phyloP scores from a whole-genome alignment of 805 yeast genomes.

The Kodamaea neixiangensis region DNA sequence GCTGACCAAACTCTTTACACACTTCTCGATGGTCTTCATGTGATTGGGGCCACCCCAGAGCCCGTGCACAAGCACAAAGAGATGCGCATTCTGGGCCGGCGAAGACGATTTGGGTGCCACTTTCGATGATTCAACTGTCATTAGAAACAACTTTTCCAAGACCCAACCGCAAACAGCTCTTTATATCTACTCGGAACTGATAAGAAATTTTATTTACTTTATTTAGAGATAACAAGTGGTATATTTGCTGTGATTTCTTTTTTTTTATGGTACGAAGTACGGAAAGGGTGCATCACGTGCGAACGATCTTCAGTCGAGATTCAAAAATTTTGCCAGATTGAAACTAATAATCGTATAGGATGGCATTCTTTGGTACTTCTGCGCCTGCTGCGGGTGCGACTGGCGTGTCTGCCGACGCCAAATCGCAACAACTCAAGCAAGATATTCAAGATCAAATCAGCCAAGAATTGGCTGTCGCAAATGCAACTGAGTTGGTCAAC shows the following conservation, averaged over 20 bases:
- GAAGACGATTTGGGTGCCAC: background rate
- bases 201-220: background rate
- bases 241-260: background rate
- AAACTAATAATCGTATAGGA: constrained; percentile 2
- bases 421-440: constrained; percentile 52
- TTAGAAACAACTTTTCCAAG: background rate
- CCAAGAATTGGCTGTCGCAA: constrained; percentile 86
- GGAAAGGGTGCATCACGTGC: background rate
- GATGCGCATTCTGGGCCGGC: constrained; percentile 26
- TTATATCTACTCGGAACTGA: background rate
- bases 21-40: constrained; percentile 38
- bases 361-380: constrained; percentile 20
- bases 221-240: background rate
- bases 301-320: background rate
- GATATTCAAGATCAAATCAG: constrained; percentile 70
- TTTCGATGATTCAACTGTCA: background rate
- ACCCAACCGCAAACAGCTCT: background rate
- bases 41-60: constrained; percentile 48
- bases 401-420: constrained; percentile 7
- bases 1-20: constrained; percentile 27
- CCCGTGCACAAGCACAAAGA: constrained; percentile 44
- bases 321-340: background rate
- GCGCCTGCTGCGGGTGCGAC: constrained; percentile 9
- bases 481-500: constrained; percentile 84
- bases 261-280: background rate